A percentile compares a stretch with the other conserved stretches of the same genome.
phyloP scores from a whole-genome alignment of 2,329 filamentous ascomycete species.

The Rhynchosporium graminicola region DNA sequence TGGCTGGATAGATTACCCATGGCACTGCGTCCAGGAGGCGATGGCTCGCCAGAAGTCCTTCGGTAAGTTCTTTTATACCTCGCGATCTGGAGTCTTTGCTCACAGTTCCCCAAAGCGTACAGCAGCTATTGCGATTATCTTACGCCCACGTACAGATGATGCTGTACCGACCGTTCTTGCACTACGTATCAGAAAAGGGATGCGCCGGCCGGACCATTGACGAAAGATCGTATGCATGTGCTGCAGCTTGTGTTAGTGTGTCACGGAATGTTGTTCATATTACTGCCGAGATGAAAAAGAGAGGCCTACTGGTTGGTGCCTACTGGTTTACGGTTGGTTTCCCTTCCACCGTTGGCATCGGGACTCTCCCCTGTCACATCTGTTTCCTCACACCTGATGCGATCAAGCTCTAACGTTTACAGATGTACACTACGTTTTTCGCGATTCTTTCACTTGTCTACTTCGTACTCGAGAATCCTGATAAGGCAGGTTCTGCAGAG shows the following conservation, averaged over 20 bases:
- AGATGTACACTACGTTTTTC: constrained; percentile 79
- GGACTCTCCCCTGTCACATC: not conserved
- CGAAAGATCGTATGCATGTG: constrained; percentile 75
- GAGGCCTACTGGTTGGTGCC: constrained; percentile 73
- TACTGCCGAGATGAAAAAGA: constrained; percentile 73
- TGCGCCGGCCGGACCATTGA: constrained; percentile 62
- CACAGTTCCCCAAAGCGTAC: constrained; percentile 48
- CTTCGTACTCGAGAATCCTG: constrained; percentile 77
- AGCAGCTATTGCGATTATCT: constrained; percentile 75
- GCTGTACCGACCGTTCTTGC: constrained; percentile 79
- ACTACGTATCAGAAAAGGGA: constrained; percentile 72
- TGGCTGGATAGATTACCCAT: constrained; percentile 71
- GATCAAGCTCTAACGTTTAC: not conserved
- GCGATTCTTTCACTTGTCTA: constrained; percentile 78
- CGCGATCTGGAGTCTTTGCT: constrained; percentile 22
- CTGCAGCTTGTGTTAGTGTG: constrained; percentile 60
- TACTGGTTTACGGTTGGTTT: constrained; percentile 71
- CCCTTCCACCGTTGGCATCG: not conserved
- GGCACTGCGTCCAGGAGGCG: constrained; percentile 75
- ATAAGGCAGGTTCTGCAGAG: constrained; percentile 72
- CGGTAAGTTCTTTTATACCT: constrained; percentile 55
- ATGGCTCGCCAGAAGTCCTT: constrained; percentile 72
- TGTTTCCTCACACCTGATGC: not conserved
- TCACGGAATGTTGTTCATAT: constrained; percentile 77
- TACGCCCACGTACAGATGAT: constrained; percentile 83